Percentiles rank a stretch among this genome's conserved stretches.
These are phyloP conservation scores for Barbarea vulgaris DNA, from an alignment of 345 rosid species.

Conservation along the genomic window DNA sequence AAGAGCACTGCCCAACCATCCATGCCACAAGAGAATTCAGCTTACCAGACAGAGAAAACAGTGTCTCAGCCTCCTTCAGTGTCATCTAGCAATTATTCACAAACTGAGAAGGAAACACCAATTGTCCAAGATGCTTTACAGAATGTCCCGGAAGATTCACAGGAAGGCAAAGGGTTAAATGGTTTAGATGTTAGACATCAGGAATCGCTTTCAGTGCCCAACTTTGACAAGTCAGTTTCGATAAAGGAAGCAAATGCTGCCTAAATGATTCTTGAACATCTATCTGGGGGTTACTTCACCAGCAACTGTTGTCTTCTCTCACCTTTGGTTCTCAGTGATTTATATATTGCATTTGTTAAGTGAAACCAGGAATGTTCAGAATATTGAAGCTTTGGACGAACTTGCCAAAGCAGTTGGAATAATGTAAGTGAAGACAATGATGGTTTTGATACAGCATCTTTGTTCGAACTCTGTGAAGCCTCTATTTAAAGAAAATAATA, in stretches of 20 bases:
- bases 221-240: neutral
- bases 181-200: constrained; percentile 1
- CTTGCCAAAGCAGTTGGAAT: neutral
- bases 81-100: constrained; percentile 1
- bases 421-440: neutral
- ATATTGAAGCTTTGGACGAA: neutral
- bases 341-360: neutral
- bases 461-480: neutral
- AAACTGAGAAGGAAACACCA: constrained; percentile 11
- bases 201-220: constrained; percentile 3
- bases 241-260: constrained; percentile 1
- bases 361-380: constrained; percentile 5
- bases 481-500: too few species aligned
- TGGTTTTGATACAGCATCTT: neutral
- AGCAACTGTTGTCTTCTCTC: neutral
- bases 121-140: neutral
- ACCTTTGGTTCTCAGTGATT: neutral
- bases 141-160: constrained; percentile 8
- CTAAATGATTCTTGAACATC: neutral
- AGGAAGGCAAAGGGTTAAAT: neutral
- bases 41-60: neutral
- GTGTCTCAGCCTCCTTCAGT: constrained; percentile 1
- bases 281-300: neutral
- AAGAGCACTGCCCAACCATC: constrained; percentile 15
- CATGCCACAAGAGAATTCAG: constrained; percentile 10